Conservation (phyloP, 2,329 filamentous ascomycete species). For the Coleophoma cylindrospora region DNA sequence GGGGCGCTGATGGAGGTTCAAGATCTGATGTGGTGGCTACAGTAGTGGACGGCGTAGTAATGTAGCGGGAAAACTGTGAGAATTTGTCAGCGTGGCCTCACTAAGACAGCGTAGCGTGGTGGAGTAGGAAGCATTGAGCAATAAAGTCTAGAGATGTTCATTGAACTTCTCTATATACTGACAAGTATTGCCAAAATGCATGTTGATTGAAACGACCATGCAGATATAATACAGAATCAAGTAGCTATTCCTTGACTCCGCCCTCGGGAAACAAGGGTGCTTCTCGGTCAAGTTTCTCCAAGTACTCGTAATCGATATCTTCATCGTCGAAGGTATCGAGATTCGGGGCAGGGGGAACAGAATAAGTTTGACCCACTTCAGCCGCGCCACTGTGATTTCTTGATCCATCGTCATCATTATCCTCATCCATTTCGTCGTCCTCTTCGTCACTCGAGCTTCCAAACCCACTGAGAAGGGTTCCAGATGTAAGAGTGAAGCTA, state of each 20-base stretch:
- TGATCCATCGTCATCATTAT: constrained; percentile 60
- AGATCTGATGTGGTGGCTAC: constrained; percentile 29
- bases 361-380: constrained; percentile 49
- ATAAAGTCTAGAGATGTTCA: constrained; percentile 14
- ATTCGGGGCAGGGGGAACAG: constrained; percentile 28
- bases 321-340: constrained; percentile 29
- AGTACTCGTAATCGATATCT: constrained; percentile 29
- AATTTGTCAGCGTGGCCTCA: too few relatives aligned
- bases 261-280: constrained; percentile 29
- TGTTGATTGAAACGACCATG: constrained; percentile 2
- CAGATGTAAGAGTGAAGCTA: constrained; percentile 66
- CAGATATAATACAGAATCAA: constrained; percentile 6
- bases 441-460: constrained; percentile 95
- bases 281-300: constrained; percentile 29
- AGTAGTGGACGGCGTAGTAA: constrained; percentile 26
- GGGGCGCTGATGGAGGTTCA: constrained; percentile 54
- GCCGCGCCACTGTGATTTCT: constrained; percentile 37
- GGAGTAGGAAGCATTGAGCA: constrained; percentile 11
- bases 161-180: constrained; percentile 16
- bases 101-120: constrained; percentile 6
- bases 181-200: constrained; percentile 12
- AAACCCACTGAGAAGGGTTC: constrained; percentile 81
- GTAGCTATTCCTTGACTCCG: constrained; percentile 56
- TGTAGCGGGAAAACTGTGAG: constrained; percentile 28
- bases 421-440: constrained; percentile 87